These are phyloP conservation scores for Nakazawaea ishiwadae DNA, from an alignment of 805 yeast genomes.

Conservation along the genomic window DNA sequence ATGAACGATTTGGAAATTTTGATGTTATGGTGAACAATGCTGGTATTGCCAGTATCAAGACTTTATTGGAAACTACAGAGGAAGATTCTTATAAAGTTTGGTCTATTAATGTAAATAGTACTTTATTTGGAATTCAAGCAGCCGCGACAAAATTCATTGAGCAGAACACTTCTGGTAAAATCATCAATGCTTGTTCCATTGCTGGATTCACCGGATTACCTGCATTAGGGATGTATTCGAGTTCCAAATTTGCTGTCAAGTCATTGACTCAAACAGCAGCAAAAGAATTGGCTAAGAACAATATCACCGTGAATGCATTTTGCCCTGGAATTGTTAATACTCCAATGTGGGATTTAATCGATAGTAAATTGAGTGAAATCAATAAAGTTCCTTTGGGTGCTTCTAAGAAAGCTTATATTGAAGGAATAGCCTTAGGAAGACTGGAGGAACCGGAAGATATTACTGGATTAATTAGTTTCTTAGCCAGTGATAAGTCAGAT, in stretches of 20 bases:
- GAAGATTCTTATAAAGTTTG: constrained; percentile 22
- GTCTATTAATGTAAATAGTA: constrained; percentile 27
- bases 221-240: constrained; percentile 27
- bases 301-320: constrained; percentile 33
- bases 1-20: constrained; percentile 26
- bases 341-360: constrained; percentile 30
- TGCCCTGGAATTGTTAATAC: constrained; percentile 39
- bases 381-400: constrained; percentile 24
- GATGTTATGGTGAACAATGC: constrained; percentile 34
- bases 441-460: constrained; percentile 31
- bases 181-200: constrained; percentile 33
- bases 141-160: constrained; percentile 25
- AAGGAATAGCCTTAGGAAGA: constrained; percentile 29
- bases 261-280: constrained; percentile 33
- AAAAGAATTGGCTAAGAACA: constrained; percentile 29
- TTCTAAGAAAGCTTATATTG: constrained; percentile 20
- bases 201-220: constrained; percentile 29
- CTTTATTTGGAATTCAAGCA: constrained; percentile 29
- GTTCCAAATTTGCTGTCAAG: constrained; percentile 33
- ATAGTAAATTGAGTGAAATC: constrained; percentile 20
- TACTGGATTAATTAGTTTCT: constrained; percentile 29
- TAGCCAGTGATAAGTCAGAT: constrained; percentile 32
- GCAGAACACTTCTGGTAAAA: constrained; percentile 29
- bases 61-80: constrained; percentile 23
- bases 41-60: constrained; percentile 26